These are phyloP conservation scores for Lactifluus rugatus DNA, from an alignment of 768 basidiomycete genomes.

Conservation along the genomic window DNA sequence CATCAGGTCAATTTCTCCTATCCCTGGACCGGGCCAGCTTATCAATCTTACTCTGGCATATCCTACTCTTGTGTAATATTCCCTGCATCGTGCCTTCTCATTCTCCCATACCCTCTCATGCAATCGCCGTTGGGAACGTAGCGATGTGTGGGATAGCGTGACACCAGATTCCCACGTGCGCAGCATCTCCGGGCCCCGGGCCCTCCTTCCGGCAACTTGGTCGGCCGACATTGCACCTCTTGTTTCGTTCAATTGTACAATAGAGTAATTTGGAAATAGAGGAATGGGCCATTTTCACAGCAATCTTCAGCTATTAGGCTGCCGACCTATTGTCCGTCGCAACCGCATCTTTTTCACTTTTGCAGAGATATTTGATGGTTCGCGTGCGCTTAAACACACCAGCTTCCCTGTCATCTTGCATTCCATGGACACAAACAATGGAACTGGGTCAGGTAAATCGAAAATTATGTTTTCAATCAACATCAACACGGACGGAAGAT, in stretches of 20 bases:
- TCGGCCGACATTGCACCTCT: background rate
- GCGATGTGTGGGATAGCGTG: background rate
- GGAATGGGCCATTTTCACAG: background rate
- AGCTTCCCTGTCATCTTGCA: background rate
- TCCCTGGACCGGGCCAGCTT: background rate
- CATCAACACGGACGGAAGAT: background rate
- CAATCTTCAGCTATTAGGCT: background rate
- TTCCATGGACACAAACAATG: background rate
- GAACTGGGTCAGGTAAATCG: background rate
- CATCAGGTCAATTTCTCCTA: constrained; percentile 5
- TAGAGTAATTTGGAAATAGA: constrained; percentile 11
- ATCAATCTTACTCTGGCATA: constrained; percentile 15
- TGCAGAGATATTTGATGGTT: background rate
- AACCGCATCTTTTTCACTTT: background rate
- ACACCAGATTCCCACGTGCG: background rate
- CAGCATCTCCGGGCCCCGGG: background rate
- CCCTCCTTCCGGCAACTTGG: background rate
- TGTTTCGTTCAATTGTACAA: constrained; percentile 9
- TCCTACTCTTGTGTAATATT: constrained; percentile 20
- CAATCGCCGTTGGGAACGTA: background rate
- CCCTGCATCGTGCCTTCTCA: constrained; percentile 1
- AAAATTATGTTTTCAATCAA: background rate
- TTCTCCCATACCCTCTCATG: background rate
- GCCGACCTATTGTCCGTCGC: background rate
- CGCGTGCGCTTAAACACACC: background rate